Evolutionary conservation across 2,329 filamentous ascomycete genomes (phyloP).

Genomic region (Blumeria hordei): DNA sequence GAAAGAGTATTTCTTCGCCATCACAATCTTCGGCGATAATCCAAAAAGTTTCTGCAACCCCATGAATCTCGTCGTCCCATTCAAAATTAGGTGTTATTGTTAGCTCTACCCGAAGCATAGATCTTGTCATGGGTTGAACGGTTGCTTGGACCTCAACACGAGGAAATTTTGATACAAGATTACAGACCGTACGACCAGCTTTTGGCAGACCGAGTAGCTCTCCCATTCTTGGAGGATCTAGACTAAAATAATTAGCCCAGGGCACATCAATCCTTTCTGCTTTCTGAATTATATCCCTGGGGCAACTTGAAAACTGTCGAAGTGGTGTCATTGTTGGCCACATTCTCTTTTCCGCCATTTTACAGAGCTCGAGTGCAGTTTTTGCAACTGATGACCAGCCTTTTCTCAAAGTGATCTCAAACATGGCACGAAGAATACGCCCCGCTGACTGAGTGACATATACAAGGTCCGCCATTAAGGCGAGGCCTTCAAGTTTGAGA

Average conservation of each 20-base stretch:
- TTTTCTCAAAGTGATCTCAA: slow-evolving; percentile 93
- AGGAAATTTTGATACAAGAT: slow-evolving; percentile 76
- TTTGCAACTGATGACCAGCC: slow-evolving; percentile 88
- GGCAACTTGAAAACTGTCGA: slow-evolving; percentile 65
- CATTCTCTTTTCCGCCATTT: slow-evolving; percentile 99
- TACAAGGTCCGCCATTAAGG: slow-evolving; percentile 93
- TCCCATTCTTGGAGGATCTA: slow-evolving; percentile 89
- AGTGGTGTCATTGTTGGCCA: slow-evolving; percentile 97
- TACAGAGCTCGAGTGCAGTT: slow-evolving; percentile 79
- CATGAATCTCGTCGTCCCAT: slow-evolving; percentile 82
- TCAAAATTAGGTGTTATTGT: slow-evolving; percentile 85
- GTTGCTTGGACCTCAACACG: slow-evolving; percentile 80
- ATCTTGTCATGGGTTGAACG: slow-evolving; percentile 83
- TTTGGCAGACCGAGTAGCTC: slow-evolving; percentile 80
- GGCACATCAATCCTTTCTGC: slow-evolving; percentile 85
- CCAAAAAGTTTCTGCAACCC: slow-evolving; percentile 81
- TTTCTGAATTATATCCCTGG: slow-evolving; percentile 70
- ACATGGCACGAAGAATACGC: slow-evolving; percentile 82
- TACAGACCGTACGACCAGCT: slow-evolving; percentile 64
- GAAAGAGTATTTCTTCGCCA: slow-evolving; percentile 83
- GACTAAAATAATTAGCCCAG: slow-evolving; percentile 84
- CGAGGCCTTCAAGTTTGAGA: slow-evolving; percentile 77
- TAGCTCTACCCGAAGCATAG: slow-evolving; percentile 73
- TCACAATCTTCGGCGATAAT: slow-evolving; percentile 94
- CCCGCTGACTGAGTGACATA: slow-evolving; percentile 97